Evolutionary conservation across 441 rosid species (phyloP), one percentile per base, ranked within the genome.

Genomic region (Syzygium syzygioides): DNA sequence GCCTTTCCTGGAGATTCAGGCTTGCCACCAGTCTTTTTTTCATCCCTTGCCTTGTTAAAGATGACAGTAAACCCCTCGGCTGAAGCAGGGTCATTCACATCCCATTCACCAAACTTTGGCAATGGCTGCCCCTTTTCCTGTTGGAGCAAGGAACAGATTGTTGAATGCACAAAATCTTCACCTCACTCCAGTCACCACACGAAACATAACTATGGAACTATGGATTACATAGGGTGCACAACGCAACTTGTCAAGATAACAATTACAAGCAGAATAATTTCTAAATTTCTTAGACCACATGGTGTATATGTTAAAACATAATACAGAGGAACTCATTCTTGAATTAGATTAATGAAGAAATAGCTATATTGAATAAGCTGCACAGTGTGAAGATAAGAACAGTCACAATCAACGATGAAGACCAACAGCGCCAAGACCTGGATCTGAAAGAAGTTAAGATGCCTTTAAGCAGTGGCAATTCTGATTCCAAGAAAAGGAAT

Each of bases 1-100:
- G 3, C 64, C 87, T 85, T 88, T n/a, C 60, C 45, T 4, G 89
- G 89, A 34, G 89, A 88, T 79, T 88, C 87, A 1, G 89, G 71
- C 34, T 88, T 2, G 55, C 84, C 89, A 53, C 89, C 89, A 2
- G 89, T 64, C 87, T 88, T 88, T 50, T 88, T 88, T 79, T 88
- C 89, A 62, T 88, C 89, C 87, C 89, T 88, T 32, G 89, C 89
- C 79, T 88, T 88, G 64, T 88, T 88, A 79, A 88, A 88, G 87
- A 88, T 88, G 45, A 85, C 87, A 66, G 89, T 88, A 79, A 88
- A 88, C 54, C 89, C 89, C 62, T 88, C 89, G 1, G 89, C 89
- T n/a, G 89, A 88, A 85, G 89, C 89, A 23, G 89, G 89, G 85
- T 88, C 89, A 88, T 88, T 88, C 53, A 88, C 89, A 88, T 88